Percentiles rank a stretch among this genome's conserved stretches.
phyloP scores from a whole-genome alignment of 1,284 basidiomycete species.

The Sphagnurus paluster region DNA sequence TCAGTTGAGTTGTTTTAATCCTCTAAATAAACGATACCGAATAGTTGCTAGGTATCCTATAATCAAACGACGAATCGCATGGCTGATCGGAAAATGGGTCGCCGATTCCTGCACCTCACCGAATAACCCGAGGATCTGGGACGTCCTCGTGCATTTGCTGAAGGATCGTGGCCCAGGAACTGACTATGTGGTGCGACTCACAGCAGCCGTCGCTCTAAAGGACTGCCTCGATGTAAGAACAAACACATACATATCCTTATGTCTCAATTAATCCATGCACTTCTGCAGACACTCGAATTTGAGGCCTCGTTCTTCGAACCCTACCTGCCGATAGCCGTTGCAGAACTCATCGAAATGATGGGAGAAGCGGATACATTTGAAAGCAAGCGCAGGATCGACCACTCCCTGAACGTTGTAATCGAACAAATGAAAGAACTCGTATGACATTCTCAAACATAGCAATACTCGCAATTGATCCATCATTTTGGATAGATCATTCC shows the following conservation, averaged over 20 bases:
- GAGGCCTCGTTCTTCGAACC: constrained; percentile 58
- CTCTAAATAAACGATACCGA: background rate
- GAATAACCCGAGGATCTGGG: constrained; percentile 72
- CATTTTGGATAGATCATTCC: constrained; percentile 59
- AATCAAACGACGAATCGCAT: constrained; percentile 86
- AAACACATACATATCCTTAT: constrained; percentile 10
- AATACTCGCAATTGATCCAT: background rate
- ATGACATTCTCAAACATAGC: constrained; percentile 10
- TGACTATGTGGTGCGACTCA: constrained; percentile 82
- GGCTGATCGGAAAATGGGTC: constrained; percentile 87
- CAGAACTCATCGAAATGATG: constrained; percentile 66
- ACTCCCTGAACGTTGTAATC: constrained; percentile 72
- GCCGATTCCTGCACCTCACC: constrained; percentile 62
- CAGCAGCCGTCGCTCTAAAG: constrained; percentile 72
- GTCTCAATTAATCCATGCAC: background rate
- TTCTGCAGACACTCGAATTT: constrained; percentile 56
- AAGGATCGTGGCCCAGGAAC: constrained; percentile 67
- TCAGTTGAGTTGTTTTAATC: constrained; percentile 29
- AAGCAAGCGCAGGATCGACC: constrained; percentile 75
- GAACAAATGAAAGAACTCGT: constrained; percentile 66
- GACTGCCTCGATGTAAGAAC: constrained; percentile 82
- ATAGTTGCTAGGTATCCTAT: constrained; percentile 67
- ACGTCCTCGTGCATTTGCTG: constrained; percentile 75
- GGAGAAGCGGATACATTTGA: constrained; percentile 77
- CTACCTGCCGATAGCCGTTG: constrained; percentile 57